A percentile compares a stretch with the other conserved stretches of the same genome.
These are phyloP conservation scores for Alectoria sarmentosa DNA, from an alignment of 495 filamentous ascomycete species.

Conservation along the genomic window DNA sequence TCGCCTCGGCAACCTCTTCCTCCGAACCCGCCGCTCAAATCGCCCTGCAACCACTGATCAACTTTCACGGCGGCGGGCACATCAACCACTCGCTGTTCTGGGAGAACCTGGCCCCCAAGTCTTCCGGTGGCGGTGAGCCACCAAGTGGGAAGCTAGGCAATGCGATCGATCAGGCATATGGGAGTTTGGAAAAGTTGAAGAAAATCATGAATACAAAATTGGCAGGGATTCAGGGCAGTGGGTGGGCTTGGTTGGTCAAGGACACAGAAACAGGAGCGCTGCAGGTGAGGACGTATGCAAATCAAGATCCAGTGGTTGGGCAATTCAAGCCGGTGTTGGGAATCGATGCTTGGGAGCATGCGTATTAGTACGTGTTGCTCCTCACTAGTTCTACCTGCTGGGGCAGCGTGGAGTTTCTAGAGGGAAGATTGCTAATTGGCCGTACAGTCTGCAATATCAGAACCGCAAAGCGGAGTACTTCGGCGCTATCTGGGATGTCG, in stretches of 20 bases:
- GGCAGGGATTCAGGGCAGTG: slow-evolving; percentile 86
- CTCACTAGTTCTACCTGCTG: background rate
- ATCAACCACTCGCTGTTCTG: slow-evolving; percentile 91
- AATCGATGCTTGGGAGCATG: slow-evolving; percentile 97
- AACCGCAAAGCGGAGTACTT: slow-evolving; percentile 99
- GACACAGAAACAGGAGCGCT: slow-evolving; percentile 70
- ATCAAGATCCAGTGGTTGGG: slow-evolving; percentile 91
- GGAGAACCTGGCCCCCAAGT: slow-evolving; percentile 80
- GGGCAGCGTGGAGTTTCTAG: background rate
- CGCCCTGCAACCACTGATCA: slow-evolving; percentile 76
- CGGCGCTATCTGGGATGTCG: slow-evolving; percentile 89
- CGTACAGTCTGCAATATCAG: slow-evolving; percentile 81
- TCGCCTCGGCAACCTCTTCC: slow-evolving; percentile 51
- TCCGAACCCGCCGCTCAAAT: slow-evolving; percentile 56
- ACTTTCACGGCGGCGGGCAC: slow-evolving; percentile 95
- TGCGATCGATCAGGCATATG: slow-evolving; percentile 73
- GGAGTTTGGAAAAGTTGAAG: slow-evolving; percentile 61
- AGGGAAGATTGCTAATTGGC: slow-evolving; percentile 11
- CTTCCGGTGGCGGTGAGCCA: slow-evolving; percentile 67
- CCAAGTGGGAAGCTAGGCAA: slow-evolving; percentile 52
- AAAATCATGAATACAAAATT: slow-evolving; percentile 69
- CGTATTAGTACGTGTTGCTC: slow-evolving; percentile 53
- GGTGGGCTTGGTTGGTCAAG: slow-evolving; percentile 92
- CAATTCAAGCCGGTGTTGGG: slow-evolving; percentile 82
- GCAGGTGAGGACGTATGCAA: slow-evolving; percentile 72